These are phyloP conservation scores for Colletotrichum siamense DNA, from an alignment of 2,329 filamentous ascomycete species.

Conservation along the genomic window DNA sequence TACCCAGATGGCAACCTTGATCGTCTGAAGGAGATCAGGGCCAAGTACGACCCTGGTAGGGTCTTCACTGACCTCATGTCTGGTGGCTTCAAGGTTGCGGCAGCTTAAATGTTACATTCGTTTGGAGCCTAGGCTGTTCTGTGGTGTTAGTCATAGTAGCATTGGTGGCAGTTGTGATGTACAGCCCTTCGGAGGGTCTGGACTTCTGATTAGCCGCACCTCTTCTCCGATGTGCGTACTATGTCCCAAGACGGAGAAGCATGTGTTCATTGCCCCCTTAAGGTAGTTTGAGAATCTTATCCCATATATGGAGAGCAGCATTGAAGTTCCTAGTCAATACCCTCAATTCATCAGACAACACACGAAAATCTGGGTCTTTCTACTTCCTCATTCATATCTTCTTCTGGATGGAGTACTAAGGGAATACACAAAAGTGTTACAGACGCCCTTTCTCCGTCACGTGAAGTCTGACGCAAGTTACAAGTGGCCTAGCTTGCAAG, in stretches of 20 bases:
- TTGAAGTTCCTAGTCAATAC: accelerated
- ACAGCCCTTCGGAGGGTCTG: not conserved
- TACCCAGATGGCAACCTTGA: not conserved
- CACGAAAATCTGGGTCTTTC: too few relatives aligned
- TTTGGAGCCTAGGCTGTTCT: not conserved
- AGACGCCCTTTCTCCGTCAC: too few relatives aligned
- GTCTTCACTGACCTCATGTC: not conserved
- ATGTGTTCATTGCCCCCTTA: not conserved
- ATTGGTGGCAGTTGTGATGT: accelerated
- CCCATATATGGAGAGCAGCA: not conserved
- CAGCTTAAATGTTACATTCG: not conserved
- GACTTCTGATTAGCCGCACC: not conserved
- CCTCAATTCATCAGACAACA: not conserved
- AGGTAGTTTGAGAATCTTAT: not conserved
- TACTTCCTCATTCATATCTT: too few relatives aligned
- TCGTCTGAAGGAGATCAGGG: not conserved
- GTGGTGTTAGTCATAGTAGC: accelerated
- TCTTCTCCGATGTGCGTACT: not conserved
- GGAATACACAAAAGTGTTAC: too few relatives aligned
- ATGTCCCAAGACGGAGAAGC: not conserved
- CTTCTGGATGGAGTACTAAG: too few relatives aligned
- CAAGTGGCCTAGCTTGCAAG: too few relatives aligned
- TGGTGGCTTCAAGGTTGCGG: not conserved
- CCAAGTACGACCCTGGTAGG: not conserved
- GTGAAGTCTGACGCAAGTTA: too few relatives aligned